Percentiles rank a stretch among this genome's conserved stretches.
Evolutionary conservation across 2,329 filamentous ascomycete genomes (phyloP).

Genomic region (Colletotrichum nymphaeae): DNA sequence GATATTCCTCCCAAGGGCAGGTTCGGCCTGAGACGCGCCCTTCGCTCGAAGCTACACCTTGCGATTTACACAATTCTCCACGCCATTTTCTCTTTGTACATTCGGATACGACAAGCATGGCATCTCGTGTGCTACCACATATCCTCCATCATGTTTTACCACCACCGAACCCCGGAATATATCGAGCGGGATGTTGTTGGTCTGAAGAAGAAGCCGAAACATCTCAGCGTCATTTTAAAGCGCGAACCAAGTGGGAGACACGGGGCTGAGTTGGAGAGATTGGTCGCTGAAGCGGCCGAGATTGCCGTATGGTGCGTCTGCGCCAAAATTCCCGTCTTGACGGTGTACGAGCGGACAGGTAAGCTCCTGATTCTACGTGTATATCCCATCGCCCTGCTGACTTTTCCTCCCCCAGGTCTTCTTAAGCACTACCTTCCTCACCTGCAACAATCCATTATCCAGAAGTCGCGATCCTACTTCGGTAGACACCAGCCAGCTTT

Average conservation of each 20-base stretch:
- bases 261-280: slow-evolving; percentile 79
- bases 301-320: slow-evolving; percentile 93
- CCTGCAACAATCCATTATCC: slow-evolving; percentile 81
- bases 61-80: slow-evolving; percentile 79
- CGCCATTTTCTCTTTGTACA: slow-evolving; percentile 87
- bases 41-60: slow-evolving; percentile 72
- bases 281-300: slow-evolving; percentile 92
- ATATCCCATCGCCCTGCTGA: slow-evolving; percentile 31
- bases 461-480: slow-evolving; percentile 89
- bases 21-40: slow-evolving; percentile 70
- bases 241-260: slow-evolving; percentile 76
- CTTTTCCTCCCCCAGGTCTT: slow-evolving; percentile 66
- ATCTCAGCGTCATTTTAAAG: slow-evolving; percentile 87
- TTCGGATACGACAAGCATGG: slow-evolving; percentile 83
- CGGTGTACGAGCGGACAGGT: slow-evolving; percentile 94
- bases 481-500: slow-evolving; percentile 79
- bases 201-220: slow-evolving; percentile 80
- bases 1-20: slow-evolving; percentile 50
- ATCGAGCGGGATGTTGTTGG: slow-evolving; percentile 87
- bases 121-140: slow-evolving; percentile 82
- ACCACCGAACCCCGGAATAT: slow-evolving; percentile 93
- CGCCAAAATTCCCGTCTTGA: slow-evolving; percentile 87
- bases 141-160: slow-evolving; percentile 88
- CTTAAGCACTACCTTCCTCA: slow-evolving; percentile 91
- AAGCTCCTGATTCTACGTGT: slow-evolving; percentile 42